A percentile compares a stretch with the other conserved stretches of the same genome.
phyloP scores from a whole-genome alignment of 345 rosid genomes.

The Lumnitzera littorea region DNA sequence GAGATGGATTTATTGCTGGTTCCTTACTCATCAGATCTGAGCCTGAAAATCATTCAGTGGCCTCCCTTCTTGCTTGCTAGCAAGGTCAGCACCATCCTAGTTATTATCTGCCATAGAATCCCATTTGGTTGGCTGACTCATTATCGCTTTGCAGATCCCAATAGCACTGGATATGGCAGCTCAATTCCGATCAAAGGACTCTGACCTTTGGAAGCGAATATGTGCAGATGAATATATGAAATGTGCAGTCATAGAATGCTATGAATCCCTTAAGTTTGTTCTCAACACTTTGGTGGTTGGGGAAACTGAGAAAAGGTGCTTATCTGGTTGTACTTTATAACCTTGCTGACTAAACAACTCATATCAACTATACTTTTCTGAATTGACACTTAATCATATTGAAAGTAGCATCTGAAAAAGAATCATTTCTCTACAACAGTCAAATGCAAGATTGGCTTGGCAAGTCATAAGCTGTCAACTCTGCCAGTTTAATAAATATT shows the following conservation, averaged over 20 bases:
- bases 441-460: no score
- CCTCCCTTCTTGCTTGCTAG: conserved; percentile 97
- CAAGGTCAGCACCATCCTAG: conserved; percentile 54
- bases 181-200: conserved; percentile 66
- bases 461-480: no score
- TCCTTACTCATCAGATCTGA: conserved; percentile 88
- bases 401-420: no score
- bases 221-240: conserved; percentile 96
- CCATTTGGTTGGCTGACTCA: conserved; percentile 6
- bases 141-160: conserved; percentile 55
- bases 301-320: conserved; percentile 91
- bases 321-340: not conserved
- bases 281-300: conserved; percentile 73
- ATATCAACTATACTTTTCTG: not conserved
- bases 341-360: no score
- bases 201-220: conserved; percentile 95
- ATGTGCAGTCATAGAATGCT: conserved; percentile 97
- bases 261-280: conserved; percentile 81
- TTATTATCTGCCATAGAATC: conserved; percentile 4
- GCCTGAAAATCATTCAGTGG: conserved; percentile 94
- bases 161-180: conserved; percentile 96
- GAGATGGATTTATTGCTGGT: conserved; percentile 96
- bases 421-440: no score
- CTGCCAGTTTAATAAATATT: no score
- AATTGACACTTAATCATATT: not conserved